phyloP scores from a whole-genome alignment of 257 asterid genomes.

The Handroanthus guayacan region DNA sequence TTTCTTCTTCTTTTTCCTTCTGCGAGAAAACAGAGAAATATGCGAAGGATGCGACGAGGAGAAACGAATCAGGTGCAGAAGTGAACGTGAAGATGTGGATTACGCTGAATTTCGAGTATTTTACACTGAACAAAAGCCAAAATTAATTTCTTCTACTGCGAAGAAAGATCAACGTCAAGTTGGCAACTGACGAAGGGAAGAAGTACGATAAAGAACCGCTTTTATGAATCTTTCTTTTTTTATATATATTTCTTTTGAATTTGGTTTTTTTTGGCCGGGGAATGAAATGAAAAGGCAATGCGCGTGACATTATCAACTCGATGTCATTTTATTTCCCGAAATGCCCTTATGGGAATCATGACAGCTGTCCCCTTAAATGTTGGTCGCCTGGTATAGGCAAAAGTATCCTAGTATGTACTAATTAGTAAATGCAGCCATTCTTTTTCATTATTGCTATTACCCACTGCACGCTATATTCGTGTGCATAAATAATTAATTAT shows the following conservation, averaged over 20 bases:
- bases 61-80: conserved; percentile 42
- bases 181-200: conserved; percentile 3
- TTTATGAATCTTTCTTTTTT: not conserved
- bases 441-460: not conserved
- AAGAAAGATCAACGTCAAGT: conserved; percentile 25
- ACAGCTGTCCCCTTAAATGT: not conserved
- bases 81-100: conserved; percentile 31
- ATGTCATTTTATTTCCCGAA: conserved; percentile 21
- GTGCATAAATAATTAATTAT: too few relatives aligned
- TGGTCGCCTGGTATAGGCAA: too few relatives aligned
- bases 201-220: not conserved
- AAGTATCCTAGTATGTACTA: not conserved
- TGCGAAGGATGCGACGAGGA: conserved; percentile 32
- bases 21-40: conserved; percentile 26
- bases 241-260: conserved; percentile 11
- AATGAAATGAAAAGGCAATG: conserved; percentile 1
- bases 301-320: conserved; percentile 26
- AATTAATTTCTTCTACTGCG: not conserved
- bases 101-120: not conserved
- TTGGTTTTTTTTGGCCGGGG: conserved; percentile 10
- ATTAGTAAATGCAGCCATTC: not conserved
- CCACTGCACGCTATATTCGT: too few relatives aligned
- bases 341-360: conserved; percentile 19
- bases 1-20: not conserved
- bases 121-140: conserved; percentile 2